phyloP scores from a whole-genome alignment of 2,329 filamentous ascomycete genomes.

The Fusarium setosum region DNA sequence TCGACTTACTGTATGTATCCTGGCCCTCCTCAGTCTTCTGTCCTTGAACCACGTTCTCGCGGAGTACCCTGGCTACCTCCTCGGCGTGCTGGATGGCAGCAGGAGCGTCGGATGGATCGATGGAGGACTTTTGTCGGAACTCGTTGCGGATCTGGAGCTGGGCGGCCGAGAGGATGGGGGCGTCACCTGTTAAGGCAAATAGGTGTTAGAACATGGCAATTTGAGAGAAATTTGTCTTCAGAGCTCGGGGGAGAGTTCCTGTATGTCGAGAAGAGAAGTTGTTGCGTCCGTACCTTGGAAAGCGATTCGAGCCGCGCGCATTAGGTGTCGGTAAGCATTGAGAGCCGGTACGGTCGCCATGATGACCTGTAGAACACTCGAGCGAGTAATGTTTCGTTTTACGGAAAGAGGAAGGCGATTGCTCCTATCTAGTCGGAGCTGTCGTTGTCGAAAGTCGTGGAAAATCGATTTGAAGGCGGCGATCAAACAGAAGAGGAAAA shows the following conservation, averaged over 20 bases:
- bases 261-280: background rate
- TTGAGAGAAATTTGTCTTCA: too few species aligned
- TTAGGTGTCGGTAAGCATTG: slow-evolving; percentile 81
- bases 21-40: slow-evolving; percentile 55
- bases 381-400: background rate
- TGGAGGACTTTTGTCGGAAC: slow-evolving; percentile 75
- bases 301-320: slow-evolving; percentile 84
- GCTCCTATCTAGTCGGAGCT: background rate
- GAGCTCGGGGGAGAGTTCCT: background rate
- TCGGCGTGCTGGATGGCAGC: slow-evolving; percentile 82
- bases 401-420: background rate
- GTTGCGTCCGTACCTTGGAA: slow-evolving; percentile 85
- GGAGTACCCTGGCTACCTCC: slow-evolving; percentile 82
- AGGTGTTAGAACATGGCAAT: background rate
- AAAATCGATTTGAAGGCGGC: slow-evolving; percentile 4
- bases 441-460: background rate
- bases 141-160: slow-evolving; percentile 76
- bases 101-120: slow-evolving; percentile 66
- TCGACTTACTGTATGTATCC: slow-evolving; percentile 69
- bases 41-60: slow-evolving; percentile 91
- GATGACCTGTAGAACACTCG: background rate
- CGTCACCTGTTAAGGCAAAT: slow-evolving; percentile 70
- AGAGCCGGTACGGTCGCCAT: slow-evolving; percentile 67
- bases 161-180: slow-evolving; percentile 75
- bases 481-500: slow-evolving; percentile 28